Conservation (phyloP, 2,329 filamentous ascomycete species). For the Cladosporium sphaerospermum region DNA sequence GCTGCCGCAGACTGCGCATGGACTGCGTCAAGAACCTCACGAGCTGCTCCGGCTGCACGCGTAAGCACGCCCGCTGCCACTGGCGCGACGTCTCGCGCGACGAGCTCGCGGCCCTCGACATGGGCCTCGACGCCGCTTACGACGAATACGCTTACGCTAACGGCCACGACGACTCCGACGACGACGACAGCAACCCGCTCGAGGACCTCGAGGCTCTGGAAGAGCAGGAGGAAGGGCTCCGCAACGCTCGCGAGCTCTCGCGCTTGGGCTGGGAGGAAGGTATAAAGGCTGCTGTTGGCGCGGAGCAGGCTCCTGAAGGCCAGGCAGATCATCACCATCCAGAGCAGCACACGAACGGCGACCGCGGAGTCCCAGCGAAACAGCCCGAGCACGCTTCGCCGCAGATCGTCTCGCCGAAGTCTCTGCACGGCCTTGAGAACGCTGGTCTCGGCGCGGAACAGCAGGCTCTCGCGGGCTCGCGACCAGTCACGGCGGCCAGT, state of each 20-base stretch:
- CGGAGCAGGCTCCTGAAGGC: background rate
- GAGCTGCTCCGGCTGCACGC: constrained; percentile 79
- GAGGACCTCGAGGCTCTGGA: constrained; percentile 30
- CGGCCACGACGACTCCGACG: constrained; percentile 19
- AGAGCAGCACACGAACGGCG: background rate
- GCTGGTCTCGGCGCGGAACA: background rate
- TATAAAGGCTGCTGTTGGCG: background rate
- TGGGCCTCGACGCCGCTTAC: constrained; percentile 5
- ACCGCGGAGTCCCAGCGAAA: background rate
- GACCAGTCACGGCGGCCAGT: background rate
- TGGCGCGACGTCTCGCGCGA: constrained; percentile 77
- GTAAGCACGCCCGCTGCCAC: constrained; percentile 81
- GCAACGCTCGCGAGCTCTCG: constrained; percentile 25
- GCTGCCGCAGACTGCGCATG: constrained; percentile 72
- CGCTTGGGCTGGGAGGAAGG: constrained; percentile 25
- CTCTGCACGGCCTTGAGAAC: background rate
- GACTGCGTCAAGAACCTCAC: constrained; percentile 81
- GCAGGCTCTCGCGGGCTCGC: background rate
- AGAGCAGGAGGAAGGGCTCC: constrained; percentile 29
- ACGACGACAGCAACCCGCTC: constrained; percentile 30
- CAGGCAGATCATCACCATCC: background rate
- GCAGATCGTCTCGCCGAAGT: background rate
- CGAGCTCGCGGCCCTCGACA: constrained; percentile 42
- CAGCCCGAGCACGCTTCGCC: background rate
- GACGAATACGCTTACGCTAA: constrained; percentile 21